These are phyloP conservation scores for Hemisphaericaspora lyxosophila DNA, from an alignment of 1,139 yeast genomes.

Conservation along the genomic window DNA sequence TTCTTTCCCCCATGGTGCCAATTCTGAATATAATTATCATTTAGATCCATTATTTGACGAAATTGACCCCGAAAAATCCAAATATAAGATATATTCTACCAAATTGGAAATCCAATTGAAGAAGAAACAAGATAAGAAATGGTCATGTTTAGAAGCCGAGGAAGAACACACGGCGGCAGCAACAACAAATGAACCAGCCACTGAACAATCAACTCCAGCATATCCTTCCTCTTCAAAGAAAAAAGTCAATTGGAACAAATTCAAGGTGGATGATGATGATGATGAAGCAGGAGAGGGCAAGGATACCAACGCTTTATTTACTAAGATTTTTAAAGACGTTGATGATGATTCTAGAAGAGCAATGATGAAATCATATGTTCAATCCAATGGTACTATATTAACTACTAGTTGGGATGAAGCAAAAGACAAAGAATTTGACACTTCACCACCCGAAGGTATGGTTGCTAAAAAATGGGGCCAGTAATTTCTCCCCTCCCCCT, in stretches of 20 bases:
- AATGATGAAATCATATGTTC: constrained; percentile 95
- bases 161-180: no score
- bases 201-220: constrained; percentile 14
- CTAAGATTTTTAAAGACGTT: constrained; percentile 69
- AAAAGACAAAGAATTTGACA: constrained; percentile 59
- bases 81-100: constrained; percentile 60
- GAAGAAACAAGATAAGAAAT: constrained; percentile 37
- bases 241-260: constrained; percentile 70
- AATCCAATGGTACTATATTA: constrained; percentile 89
- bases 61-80: constrained; percentile 48
- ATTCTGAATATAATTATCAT: constrained; percentile 49
- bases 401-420: constrained; percentile 97
- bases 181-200: constrained; percentile 11
- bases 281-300: constrained; percentile 41
- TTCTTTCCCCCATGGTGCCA: constrained; percentile 46
- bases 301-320: constrained; percentile 70
- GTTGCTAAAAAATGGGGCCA: constrained; percentile 43
- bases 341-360: constrained; percentile 90
- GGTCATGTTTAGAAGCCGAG: constrained; percentile 46
- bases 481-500: not conserved
- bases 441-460: constrained; percentile 78
- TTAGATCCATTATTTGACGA: constrained; percentile 51
- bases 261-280: constrained; percentile 53
- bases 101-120: constrained; percentile 66
- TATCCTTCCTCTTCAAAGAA: constrained; percentile 67